phyloP scores from a whole-genome alignment of 108 stramenopile genomes.

The Heterococcus sp. region DNA sequence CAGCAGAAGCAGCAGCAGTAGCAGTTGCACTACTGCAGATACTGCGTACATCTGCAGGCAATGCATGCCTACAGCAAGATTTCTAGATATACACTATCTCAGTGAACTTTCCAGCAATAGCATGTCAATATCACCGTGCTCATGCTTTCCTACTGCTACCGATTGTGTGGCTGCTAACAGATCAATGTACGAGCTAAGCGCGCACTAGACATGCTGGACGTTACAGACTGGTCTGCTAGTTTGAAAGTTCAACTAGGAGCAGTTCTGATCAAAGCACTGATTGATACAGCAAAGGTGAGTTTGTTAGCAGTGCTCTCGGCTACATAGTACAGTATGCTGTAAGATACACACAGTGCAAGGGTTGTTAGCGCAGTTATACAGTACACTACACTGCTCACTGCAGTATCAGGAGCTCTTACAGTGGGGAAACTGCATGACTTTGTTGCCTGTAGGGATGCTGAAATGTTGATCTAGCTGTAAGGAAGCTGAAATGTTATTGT shows the following conservation, averaged over 20 bases:
- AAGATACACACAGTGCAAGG: too few species aligned
- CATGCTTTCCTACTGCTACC: background rate
- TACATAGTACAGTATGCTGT: too few species aligned
- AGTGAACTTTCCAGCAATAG: background rate
- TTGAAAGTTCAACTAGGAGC: conserved; percentile 27
- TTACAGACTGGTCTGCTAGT: conserved; percentile 12
- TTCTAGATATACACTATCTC: background rate
- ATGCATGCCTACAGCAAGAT: too few species aligned
- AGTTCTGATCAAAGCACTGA: conserved; percentile 16
- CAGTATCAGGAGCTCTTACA: too few species aligned
- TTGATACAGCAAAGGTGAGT: conserved; percentile 22
- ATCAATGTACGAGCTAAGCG: conserved; percentile 14
- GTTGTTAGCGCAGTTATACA: too few species aligned
- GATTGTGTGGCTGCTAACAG: background rate
- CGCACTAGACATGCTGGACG: conserved; percentile 26
- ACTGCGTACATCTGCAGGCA: too few species aligned
- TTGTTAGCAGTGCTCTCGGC: too few species aligned
- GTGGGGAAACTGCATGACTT: background rate
- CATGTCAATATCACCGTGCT: background rate
- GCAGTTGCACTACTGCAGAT: too few species aligned
- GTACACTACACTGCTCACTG: too few species aligned
- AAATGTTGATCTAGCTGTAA: background rate
- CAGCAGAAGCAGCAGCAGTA: too few species aligned
- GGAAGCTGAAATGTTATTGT: too few species aligned
- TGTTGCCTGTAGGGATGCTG: background rate